Evolutionary conservation across 163 green algal genomes (phyloP).

Genomic region (Coccomyxa subellipsoidea): DNA sequence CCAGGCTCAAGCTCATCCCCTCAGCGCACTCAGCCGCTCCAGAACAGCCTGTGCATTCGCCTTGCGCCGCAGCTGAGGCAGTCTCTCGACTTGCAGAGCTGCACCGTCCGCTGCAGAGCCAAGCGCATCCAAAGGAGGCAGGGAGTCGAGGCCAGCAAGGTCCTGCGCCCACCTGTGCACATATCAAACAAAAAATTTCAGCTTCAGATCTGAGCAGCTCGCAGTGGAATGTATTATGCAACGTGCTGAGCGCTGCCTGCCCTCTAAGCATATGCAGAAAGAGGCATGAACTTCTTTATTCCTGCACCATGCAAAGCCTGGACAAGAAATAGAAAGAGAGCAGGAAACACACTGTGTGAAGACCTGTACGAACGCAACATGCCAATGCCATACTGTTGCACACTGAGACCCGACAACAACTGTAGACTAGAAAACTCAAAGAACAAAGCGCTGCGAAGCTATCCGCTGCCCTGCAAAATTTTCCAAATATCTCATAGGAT

Average conservation of each 20-base stretch:
- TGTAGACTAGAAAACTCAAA: background rate
- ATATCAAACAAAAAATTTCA: background rate
- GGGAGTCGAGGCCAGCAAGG: background rate
- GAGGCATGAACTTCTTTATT: too few relatives aligned
- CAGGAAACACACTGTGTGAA: background rate
- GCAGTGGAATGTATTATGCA: background rate
- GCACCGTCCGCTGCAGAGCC: background rate
- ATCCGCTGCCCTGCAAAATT: too few relatives aligned
- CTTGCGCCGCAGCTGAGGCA: background rate
- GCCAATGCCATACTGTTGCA: too few relatives aligned
- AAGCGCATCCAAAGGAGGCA: background rate
- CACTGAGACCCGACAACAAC: too few relatives aligned
- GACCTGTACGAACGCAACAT: background rate
- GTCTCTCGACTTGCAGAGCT: background rate
- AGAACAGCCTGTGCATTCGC: background rate
- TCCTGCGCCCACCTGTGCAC: constrained; percentile 2
- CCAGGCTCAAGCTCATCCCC: background rate
- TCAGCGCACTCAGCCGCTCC: background rate
- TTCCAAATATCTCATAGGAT: background rate
- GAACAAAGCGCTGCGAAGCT: too few relatives aligned
- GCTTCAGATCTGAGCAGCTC: background rate
- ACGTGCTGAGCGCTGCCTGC: background rate
- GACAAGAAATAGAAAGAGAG: background rate
- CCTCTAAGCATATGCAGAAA: background rate
- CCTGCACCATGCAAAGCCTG: background rate